Evolutionary conservation across 75 land plant species (phyloP).

Genomic region (Pinus albicaulis): DNA sequence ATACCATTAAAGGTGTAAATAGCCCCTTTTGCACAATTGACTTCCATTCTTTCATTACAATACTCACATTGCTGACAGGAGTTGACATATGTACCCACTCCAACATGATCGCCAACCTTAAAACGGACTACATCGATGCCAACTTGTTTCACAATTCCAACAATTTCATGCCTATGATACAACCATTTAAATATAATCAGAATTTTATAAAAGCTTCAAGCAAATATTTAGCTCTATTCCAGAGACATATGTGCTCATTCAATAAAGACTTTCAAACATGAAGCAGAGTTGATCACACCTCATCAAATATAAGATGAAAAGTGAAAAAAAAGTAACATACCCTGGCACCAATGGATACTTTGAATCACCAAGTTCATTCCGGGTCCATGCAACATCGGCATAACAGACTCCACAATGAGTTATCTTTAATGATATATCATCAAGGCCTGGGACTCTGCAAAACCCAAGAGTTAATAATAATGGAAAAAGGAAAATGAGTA

Average conservation of each 20-base stretch:
- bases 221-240: slow-evolving; percentile 1
- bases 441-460: slow-evolving; percentile 51
- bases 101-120: slow-evolving; percentile 78
- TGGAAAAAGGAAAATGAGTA: not conserved
- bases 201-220: not conserved
- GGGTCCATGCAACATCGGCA: slow-evolving; percentile 64
- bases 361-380: slow-evolving; percentile 47
- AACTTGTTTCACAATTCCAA: slow-evolving; percentile 69
- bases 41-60: slow-evolving; percentile 52
- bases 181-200: not conserved
- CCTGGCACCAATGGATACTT: slow-evolving; percentile 93
- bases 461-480: not conserved
- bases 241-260: not conserved
- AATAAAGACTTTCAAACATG: not conserved
- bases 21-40: slow-evolving; percentile 31
- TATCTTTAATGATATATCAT: slow-evolving; percentile 62
- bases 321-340: slow-evolving; percentile 29
- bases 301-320: not conserved
- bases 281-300: not conserved
- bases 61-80: slow-evolving; percentile 75
- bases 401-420: slow-evolving; percentile 81
- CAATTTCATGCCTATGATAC: slow-evolving; percentile 82
- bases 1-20: slow-evolving; percentile 52
- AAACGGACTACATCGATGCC: slow-evolving; percentile 63
- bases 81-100: slow-evolving; percentile 65